A percentile compares a stretch with the other conserved stretches of the same genome.
These are phyloP conservation scores for Lactarius deliciosus DNA, from an alignment of 768 basidiomycete genomes.

Conservation along the genomic window DNA sequence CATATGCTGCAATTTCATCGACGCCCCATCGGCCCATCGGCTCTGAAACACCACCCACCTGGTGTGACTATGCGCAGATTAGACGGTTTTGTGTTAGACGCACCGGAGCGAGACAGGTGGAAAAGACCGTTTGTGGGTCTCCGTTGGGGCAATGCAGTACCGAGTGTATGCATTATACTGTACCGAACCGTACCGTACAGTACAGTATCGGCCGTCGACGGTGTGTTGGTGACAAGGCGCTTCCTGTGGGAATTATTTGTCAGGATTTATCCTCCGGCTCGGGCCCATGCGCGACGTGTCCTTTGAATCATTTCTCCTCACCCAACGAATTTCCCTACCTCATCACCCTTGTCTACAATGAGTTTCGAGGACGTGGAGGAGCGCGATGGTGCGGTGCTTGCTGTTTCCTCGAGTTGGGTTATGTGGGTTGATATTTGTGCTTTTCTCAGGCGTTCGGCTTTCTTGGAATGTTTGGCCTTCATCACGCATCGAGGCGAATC, in stretches of 20 bases:
- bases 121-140: not conserved
- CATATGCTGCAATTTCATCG: not conserved
- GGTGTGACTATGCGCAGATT: not conserved
- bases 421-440: constrained; percentile 1
- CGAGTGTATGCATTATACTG: not conserved
- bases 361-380: constrained; percentile 98
- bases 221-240: too few species aligned
- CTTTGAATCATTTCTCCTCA: constrained; percentile 11
- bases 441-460: constrained; percentile 73
- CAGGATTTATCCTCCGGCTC: not conserved
- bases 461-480: constrained; percentile 99
- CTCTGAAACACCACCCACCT: not conserved
- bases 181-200: not conserved
- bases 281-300: constrained; percentile 27
- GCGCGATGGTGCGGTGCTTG: constrained; percentile 70
- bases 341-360: constrained; percentile 32
- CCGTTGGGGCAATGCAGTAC: not conserved
- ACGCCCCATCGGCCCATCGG: not conserved
- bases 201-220: not conserved
- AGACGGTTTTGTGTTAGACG: not conserved
- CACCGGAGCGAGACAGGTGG: not conserved
- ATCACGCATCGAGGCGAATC: constrained; percentile 95
- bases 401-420: not conserved
- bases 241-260: constrained; percentile 19
- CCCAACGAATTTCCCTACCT: not conserved